Base-by-base conservation (phyloP, 225 moss, liverwort and hornwort genomes). In the Asterella californica region DNA sequence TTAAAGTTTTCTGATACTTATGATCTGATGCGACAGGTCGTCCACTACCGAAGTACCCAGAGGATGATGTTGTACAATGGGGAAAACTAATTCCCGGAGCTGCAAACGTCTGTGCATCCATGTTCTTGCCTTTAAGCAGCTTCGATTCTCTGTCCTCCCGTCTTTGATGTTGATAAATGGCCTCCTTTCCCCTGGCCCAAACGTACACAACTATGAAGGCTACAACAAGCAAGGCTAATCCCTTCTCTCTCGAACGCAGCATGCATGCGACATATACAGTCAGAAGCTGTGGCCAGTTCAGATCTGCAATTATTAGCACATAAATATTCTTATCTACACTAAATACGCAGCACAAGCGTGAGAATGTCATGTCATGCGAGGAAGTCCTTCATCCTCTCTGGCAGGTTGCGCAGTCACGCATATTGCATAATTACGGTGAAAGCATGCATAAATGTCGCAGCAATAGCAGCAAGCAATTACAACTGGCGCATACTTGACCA, bases 1-100 rank as follows among this genome's bases (percentile, higher is more conserved):
- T 96, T 32, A 96, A 89, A 0, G 96, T 94, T 81, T 96, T 96
- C 62, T 96, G 96, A 24, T 94, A 96, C 50, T 96, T 94, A 38
- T 93, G 90, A 53, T 96, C 94, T 0, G 91, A 91, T 70, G 89
- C 92, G 15, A 88, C 88, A 21, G 84, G 82, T 66, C 96, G 88
- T 63, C 89, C 92, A 50, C 90, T 86, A 65, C 88, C 91, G 7
- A 91, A 94, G 52, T 91, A 93, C 5, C 87, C 84, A 27, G 70
- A 70, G 10, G 88, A 82, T 10, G 85, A 84, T 79, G 86, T 88
- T 81, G 91, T 91, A 86, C 91, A 92, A 49, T 90, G 88, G 27
- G 84, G 85, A 57, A 88, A 92, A 47, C 84, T 76, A 61, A 87
- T 33, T 53, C 89, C 52, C 2, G 83, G 86, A 8, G 84, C 79